A percentile compares a stretch with the other conserved stretches of the same genome.
phyloP scores from a whole-genome alignment of 2,329 filamentous ascomycete genomes.

The Myriosclerotinia scirpicola region DNA sequence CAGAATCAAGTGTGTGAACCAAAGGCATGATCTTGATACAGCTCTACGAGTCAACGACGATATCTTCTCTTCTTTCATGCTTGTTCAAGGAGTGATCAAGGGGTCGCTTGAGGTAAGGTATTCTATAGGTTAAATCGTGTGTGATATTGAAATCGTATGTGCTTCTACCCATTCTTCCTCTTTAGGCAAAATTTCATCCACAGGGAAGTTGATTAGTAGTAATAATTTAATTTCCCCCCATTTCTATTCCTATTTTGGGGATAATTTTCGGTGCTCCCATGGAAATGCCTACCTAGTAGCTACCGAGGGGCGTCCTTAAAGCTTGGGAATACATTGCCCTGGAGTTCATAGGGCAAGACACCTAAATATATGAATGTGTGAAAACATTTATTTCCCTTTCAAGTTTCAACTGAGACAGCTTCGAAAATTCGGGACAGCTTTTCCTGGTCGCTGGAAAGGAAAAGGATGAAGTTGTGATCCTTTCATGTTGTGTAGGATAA shows the following conservation, averaged over 20 bases:
- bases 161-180: neutral
- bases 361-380: too few relatives aligned
- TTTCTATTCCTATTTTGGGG: neutral
- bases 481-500: neutral
- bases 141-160: constrained; percentile 17
- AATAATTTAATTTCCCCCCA: neutral
- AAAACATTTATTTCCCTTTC: too few relatives aligned
- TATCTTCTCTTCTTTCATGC: neutral
- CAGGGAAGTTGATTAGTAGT: neutral
- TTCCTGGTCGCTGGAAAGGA: constrained; percentile 14
- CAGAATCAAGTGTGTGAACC: too few relatives aligned
- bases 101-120: neutral
- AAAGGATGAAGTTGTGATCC: neutral
- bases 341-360: neutral
- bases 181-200: neutral
- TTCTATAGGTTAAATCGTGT: neutral
- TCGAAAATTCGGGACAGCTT: neutral
- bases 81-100: constrained; percentile 1
- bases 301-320: neutral
- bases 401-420: neutral
- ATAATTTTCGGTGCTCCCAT: neutral
- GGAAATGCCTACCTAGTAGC: neutral
- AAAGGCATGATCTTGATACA: too few relatives aligned
- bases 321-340: neutral
- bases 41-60: neutral